phyloP scores from a whole-genome alignment of 139 green algal species.

The Astrephomene gubernaculifera region DNA sequence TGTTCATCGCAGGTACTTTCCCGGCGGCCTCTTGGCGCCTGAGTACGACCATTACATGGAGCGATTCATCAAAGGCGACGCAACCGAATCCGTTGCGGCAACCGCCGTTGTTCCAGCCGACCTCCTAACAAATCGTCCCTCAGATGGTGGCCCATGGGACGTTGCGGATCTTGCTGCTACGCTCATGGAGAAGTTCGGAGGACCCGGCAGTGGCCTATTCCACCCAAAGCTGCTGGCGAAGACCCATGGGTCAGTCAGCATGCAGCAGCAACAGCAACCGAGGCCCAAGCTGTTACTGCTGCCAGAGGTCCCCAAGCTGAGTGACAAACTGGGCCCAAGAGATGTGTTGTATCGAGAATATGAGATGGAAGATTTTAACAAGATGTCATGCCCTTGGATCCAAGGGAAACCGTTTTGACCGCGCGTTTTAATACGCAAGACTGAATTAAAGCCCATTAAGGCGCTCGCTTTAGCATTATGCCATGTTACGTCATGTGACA shows the following conservation, averaged over 20 bases:
- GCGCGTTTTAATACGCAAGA: too few relatives aligned
- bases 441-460: too few relatives aligned
- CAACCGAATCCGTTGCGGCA: too few relatives aligned
- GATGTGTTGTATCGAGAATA: not conserved
- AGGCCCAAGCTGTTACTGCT: not conserved
- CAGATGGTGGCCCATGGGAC: too few relatives aligned
- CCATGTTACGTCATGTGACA: too few relatives aligned
- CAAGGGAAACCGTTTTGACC: not conserved
- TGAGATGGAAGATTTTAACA: not conserved
- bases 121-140: too few relatives aligned
- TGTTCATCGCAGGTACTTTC: not conserved
- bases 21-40: not conserved
- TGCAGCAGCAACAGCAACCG: not conserved
- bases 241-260: too few relatives aligned
- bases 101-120: too few relatives aligned
- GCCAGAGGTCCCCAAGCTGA: not conserved
- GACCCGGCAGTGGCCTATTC: not conserved
- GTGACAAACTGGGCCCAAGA: not conserved
- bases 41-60: slow-evolving; percentile 5
- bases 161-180: not conserved
- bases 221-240: not conserved
- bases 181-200: not conserved
- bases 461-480: too few relatives aligned
- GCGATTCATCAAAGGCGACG: too few relatives aligned
- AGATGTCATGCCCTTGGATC: not conserved